Conservation (phyloP, 495 filamentous ascomycete genomes). For the Symbiotaphrina buchneri region DNA sequence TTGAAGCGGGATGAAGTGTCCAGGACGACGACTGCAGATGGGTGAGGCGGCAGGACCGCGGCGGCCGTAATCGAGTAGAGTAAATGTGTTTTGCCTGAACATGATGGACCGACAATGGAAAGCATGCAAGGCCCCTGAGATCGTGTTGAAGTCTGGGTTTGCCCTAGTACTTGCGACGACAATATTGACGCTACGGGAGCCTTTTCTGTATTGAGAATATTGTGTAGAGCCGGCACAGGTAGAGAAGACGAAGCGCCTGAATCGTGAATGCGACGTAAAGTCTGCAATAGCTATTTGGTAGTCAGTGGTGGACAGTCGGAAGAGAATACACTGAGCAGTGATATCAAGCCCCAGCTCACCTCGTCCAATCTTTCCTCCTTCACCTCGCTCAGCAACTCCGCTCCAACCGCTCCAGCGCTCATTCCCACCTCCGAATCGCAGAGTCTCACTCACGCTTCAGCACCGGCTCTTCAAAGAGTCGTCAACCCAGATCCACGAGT, state of each 20-base stretch:
- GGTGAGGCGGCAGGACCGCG: slow-evolving; percentile 28
- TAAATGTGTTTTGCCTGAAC: slow-evolving; percentile 39
- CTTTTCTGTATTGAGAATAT: slow-evolving; percentile 7
- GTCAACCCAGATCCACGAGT: slow-evolving; percentile 1
- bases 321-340: too few relatives aligned
- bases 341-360: slow-evolving; percentile 34
- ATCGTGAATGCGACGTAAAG: too few relatives aligned
- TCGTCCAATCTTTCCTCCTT: slow-evolving; percentile 39
- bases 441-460: slow-evolving; percentile 1
- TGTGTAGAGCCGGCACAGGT: slow-evolving; percentile 14
- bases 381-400: slow-evolving; percentile 38
- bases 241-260: background rate
- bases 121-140: slow-evolving; percentile 28
- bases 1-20: slow-evolving; percentile 51
- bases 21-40: slow-evolving; percentile 39
- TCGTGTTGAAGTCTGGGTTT: slow-evolving; percentile 28
- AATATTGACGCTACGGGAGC: slow-evolving; percentile 1
- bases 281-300: too few relatives aligned
- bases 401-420: slow-evolving; percentile 29
- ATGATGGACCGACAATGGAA: too few relatives aligned
- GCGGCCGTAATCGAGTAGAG: slow-evolving; percentile 43
- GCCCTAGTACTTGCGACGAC: slow-evolving; percentile 16
- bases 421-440: too few relatives aligned
- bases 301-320: too few relatives aligned
- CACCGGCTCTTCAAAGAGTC: background rate